These are phyloP conservation scores for Ophiostoma piceae DNA, from an alignment of 2,329 filamentous ascomycete genomes.

Conservation along the genomic window DNA sequence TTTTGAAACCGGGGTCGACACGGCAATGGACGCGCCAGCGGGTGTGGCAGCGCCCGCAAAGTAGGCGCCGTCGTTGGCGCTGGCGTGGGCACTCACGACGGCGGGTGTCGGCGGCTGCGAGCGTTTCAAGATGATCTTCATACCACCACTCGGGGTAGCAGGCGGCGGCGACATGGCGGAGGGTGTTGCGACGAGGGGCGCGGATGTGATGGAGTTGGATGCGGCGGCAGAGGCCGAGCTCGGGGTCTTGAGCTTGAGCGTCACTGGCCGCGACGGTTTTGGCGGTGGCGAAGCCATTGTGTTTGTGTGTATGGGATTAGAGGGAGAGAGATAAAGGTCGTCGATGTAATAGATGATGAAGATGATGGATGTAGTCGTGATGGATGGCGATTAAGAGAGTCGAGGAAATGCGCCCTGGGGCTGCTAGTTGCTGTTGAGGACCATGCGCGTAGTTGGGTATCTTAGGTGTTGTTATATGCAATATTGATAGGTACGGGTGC, in stretches of 20 bases:
- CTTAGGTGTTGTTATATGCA: not conserved
- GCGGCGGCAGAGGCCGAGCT: conserved; percentile 14
- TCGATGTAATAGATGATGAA: not conserved
- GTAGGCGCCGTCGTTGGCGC: conserved; percentile 29
- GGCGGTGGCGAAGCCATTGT: conserved; percentile 27
- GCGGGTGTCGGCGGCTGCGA: conserved; percentile 33
- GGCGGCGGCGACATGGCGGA: conserved; percentile 27
- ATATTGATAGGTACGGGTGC: not conserved
- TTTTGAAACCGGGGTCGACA: not conserved
- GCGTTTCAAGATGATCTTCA: conserved; percentile 31
- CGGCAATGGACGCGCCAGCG: too few species aligned
- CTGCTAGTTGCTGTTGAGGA: not conserved
- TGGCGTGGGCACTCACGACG: conserved; percentile 10
- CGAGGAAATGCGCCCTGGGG: conserved; percentile 8
- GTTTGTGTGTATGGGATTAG: not conserved
- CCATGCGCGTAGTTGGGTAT: not conserved
- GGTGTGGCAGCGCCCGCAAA: not conserved
- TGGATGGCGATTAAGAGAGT: not conserved
- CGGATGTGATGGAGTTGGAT: conserved; percentile 20
- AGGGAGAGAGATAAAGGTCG: not conserved
- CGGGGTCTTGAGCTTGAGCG: conserved; percentile 26
- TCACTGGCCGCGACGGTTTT: conserved; percentile 25
- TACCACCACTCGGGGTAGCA: conserved; percentile 26
- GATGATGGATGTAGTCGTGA: not conserved
- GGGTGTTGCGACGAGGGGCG: conserved; percentile 24